Conservation (phyloP, 2,329 filamentous ascomycete species). For the Clonostachys byssicola region DNA sequence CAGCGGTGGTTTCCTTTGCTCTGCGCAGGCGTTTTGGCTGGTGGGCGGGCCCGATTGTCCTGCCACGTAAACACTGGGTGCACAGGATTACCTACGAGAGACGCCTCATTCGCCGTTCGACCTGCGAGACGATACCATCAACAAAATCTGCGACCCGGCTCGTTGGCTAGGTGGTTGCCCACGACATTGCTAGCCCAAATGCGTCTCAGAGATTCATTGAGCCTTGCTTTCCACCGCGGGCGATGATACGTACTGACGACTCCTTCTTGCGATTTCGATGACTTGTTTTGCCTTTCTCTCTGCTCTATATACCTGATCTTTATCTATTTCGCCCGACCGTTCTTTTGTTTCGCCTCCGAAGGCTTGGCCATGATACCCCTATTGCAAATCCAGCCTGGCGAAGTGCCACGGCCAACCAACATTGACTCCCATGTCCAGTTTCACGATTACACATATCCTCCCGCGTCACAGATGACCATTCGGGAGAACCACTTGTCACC, state of each 20-base stretch:
- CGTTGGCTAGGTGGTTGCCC: conserved; percentile 9
- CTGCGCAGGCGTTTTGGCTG: too few species aligned
- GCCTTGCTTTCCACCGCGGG: conserved; percentile 37
- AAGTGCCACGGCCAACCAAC: conserved; percentile 38
- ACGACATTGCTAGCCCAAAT: conserved; percentile 27
- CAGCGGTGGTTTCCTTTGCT: too few species aligned
- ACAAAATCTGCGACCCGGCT: neutral
- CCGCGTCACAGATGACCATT: conserved; percentile 5
- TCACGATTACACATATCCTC: conserved; percentile 7
- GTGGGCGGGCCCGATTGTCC: too few species aligned
- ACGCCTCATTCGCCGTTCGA: too few species aligned
- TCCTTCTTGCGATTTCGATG: neutral
- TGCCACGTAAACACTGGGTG: too few species aligned
- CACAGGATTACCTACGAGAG: too few species aligned
- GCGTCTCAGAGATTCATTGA: conserved; percentile 26
- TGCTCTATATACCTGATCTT: neutral
- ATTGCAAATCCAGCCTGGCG: conserved; percentile 45
- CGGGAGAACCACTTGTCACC: conserved; percentile 5
- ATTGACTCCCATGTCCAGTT: conserved; percentile 25
- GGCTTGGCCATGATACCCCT: conserved; percentile 39
- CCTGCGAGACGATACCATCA: neutral
- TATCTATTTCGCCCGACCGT: too few species aligned
- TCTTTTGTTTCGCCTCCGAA: too few species aligned
- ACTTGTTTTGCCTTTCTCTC: neutral
- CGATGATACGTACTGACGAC: conserved; percentile 22